Percentiles rank a stretch among this genome's conserved stretches.
phyloP scores from a whole-genome alignment of 352 stramenopile genomes.

The Phytophthora syringae region DNA sequence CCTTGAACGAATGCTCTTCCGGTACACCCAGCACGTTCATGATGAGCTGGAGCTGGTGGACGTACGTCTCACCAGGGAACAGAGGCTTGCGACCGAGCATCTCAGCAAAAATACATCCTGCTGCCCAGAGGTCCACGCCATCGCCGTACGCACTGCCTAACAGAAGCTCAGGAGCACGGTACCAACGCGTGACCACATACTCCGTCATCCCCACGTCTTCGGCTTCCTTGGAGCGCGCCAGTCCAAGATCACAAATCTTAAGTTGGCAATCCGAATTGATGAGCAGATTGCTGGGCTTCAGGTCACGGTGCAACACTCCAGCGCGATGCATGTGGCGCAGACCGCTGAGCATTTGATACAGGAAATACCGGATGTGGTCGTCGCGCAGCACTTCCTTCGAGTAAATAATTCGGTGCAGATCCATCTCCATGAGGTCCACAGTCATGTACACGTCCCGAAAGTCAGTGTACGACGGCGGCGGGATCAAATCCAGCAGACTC shows the following conservation, averaged over 20 bases:
- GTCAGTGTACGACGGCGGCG: slow-evolving; percentile 81
- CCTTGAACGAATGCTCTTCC: slow-evolving; percentile 89
- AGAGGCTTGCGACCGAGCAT: slow-evolving; percentile 88
- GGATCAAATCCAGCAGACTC: slow-evolving; percentile 86
- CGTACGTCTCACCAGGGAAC: slow-evolving; percentile 87
- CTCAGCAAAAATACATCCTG: slow-evolving; percentile 89
- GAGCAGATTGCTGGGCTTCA: slow-evolving; percentile 89
- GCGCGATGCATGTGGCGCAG: slow-evolving; percentile 89
- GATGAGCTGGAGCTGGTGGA: slow-evolving; percentile 89
- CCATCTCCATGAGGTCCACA: slow-evolving; percentile 93
- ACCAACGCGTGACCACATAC: slow-evolving; percentile 92
- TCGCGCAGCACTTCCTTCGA: slow-evolving; percentile 92
- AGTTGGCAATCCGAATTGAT: slow-evolving; percentile 95
- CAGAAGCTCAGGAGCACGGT: slow-evolving; percentile 86
- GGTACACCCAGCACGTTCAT: slow-evolving; percentile 90
- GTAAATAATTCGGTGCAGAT: slow-evolving; percentile 93
- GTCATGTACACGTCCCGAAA: slow-evolving; percentile 93
- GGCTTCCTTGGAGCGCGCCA: slow-evolving; percentile 89
- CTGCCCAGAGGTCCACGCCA: slow-evolving; percentile 86
- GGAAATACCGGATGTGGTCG: slow-evolving; percentile 94
- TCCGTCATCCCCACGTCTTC: slow-evolving; percentile 93
- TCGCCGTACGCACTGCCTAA: slow-evolving; percentile 86
- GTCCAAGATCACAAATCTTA: slow-evolving; percentile 97
- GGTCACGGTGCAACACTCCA: slow-evolving; percentile 84
- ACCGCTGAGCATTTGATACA: slow-evolving; percentile 93